Evolutionary conservation across 176 grass and related monocot species (phyloP), one percentile per base, ranked within the genome.

Genomic region (Eleusine indica): DNA sequence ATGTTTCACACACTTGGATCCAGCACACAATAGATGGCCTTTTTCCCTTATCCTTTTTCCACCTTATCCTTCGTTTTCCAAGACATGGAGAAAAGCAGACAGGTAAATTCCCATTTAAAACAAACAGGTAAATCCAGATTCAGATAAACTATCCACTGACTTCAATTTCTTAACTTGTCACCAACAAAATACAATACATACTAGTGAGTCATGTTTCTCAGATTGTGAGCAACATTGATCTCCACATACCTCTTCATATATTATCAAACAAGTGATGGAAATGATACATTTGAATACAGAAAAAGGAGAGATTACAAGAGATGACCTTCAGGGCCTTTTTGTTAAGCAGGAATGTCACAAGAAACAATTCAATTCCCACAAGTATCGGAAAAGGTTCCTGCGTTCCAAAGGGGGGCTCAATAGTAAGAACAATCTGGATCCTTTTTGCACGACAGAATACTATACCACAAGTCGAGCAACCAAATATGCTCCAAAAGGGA

Each of bases 391-490:
- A 63, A 63, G 8, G 22, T 63, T 63, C 60, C 60, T 0, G 9
- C 22, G 3, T 29, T 29, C 22, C 60, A 63, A 63, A 28, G 8
- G 9, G 9, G 22, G 61, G 38, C 76, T 62, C 62, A 83, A 57
- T 48, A 76, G 18, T 75, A 74, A 82, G 47, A 89, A 89, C 19
- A 82, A 82, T 83, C 68, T 83, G 71, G 53, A 90, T 85, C 35
- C 64, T 86, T 83, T 83, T 90, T 87, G 76, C 82, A 79, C 63
- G 58, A 56, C 52, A 70, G 76, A 86, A 82, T 76, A 85, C 48
- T 72, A 83, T 57, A 89, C 69, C 69, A 76, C 53, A 63, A 28
- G 38, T 38, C 39, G 63, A 87, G 70, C 44, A 79, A 64, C 75
- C 70, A 87, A 83, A 84, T 54, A 83, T 79, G 42, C 28, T 69